Conservation (phyloP, 768 basidiomycete species). For the Mycena metata region DNA sequence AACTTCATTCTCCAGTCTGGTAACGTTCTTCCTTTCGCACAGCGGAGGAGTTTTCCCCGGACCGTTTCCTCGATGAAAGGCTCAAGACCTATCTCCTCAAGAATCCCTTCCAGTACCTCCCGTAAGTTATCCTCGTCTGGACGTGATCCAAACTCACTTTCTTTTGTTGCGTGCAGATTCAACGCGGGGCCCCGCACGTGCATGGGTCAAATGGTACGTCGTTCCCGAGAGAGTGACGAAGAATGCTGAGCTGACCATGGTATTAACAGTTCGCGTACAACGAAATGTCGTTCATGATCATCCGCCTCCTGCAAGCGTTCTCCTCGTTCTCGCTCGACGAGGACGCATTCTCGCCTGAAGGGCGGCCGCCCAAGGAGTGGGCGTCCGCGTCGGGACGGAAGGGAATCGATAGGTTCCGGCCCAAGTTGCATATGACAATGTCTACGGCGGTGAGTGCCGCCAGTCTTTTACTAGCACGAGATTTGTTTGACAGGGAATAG, state of each 20-base stretch:
- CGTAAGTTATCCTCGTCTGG: constrained; percentile 27
- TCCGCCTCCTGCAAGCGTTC: constrained; percentile 59
- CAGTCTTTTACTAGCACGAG: background rate
- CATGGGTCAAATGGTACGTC: constrained; percentile 57
- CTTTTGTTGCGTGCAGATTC: constrained; percentile 37
- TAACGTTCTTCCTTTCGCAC: background rate
- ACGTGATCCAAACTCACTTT: no score
- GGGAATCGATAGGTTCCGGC: constrained; percentile 48
- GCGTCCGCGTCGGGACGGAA: constrained; percentile 45
- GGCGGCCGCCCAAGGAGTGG: constrained; percentile 54
- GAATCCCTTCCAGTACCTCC: constrained; percentile 66
- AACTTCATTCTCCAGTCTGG: background rate
- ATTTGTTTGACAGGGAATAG: background rate
- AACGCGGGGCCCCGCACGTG: constrained; percentile 58
- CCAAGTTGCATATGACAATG: constrained; percentile 54
- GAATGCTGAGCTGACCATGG: background rate
- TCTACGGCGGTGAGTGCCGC: constrained; percentile 41
- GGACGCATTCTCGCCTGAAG: constrained; percentile 47
- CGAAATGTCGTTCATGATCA: constrained; percentile 40
- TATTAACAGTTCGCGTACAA: constrained; percentile 33
- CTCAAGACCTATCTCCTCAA: constrained; percentile 58
- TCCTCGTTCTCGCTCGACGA: constrained; percentile 51
- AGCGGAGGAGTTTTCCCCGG: constrained; percentile 66
- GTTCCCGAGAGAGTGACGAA: background rate
- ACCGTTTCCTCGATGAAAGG: constrained; percentile 64